A percentile compares a stretch with the other conserved stretches of the same genome.
These are phyloP conservation scores for Piromyces sp. DNA, from an alignment of 192 early-diverging fungal species.

Conservation along the genomic window DNA sequence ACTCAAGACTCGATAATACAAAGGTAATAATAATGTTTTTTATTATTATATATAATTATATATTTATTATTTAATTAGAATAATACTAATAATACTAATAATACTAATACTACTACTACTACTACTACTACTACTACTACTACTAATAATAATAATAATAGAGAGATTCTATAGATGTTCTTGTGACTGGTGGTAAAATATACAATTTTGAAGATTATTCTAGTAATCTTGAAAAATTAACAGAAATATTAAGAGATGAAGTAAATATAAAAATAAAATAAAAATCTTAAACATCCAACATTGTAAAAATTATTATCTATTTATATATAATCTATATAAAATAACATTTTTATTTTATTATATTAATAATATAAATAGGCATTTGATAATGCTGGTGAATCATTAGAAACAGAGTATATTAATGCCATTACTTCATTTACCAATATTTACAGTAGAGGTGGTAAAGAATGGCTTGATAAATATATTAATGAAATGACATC, in stretches of 20 bases:
- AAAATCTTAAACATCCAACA: no score
- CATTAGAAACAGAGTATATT: neutral
- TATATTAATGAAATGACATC: neutral
- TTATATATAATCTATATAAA: no score
- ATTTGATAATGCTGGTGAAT: neutral
- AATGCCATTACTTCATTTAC: neutral
- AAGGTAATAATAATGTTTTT: constrained; percentile 36
- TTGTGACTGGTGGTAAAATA: constrained; percentile 43
- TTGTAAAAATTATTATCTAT: no score
- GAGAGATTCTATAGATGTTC: constrained; percentile 79
- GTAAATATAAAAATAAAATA: neutral
- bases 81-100: no score
- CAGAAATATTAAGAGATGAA: neutral
- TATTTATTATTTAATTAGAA: no score
- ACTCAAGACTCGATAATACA: constrained; percentile 64
- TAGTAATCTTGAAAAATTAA: neutral
- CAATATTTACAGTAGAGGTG: neutral
- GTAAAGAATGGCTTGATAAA: neutral
- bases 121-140: no score
- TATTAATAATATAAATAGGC: neutral
- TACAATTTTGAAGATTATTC: neutral
- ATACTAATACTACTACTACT: no score
- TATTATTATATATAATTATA: constrained; percentile 6
- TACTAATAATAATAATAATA: constrained; percentile 6
- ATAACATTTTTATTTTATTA: no score